These are phyloP conservation scores for Chaetoscypha palmicola DNA, from an alignment of 2,329 filamentous ascomycete genomes.

Conservation along the genomic window DNA sequence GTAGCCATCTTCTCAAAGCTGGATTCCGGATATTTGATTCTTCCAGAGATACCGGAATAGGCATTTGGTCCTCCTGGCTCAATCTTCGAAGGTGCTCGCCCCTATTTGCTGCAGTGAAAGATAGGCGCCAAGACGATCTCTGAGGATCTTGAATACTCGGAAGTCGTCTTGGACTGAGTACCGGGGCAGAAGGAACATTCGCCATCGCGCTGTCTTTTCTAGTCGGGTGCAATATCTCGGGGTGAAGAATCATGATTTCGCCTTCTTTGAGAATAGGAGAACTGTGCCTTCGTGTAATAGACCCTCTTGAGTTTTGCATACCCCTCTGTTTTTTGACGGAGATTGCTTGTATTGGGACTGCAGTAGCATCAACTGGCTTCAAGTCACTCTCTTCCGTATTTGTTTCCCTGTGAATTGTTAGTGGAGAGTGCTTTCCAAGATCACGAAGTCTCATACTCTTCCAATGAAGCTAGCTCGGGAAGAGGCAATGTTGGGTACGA, in stretches of 20 bases:
- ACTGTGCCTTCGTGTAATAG: conserved; percentile 18
- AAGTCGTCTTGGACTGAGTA: conserved; percentile 20
- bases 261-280: conserved; percentile 17
- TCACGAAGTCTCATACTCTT: conserved; percentile 12
- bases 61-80: conserved; percentile 17
- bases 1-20: conserved; percentile 18
- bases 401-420: conserved; percentile 1
- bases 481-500: conserved; percentile 8
- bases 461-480: conserved; percentile 10
- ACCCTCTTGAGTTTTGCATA: too few species aligned
- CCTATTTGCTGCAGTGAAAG: conserved; percentile 23
- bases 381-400: conserved; percentile 3
- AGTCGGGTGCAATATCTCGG: conserved; percentile 7
- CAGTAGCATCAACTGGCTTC: too few species aligned
- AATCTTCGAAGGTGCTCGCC: conserved; percentile 25
- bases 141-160: conserved; percentile 21
- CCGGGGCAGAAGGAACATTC: conserved; percentile 19
- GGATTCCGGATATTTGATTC: conserved; percentile 3
- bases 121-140: conserved; percentile 29
- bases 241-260: neutral
- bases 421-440: neutral
- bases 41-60: conserved; percentile 8
- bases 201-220: conserved; percentile 18
- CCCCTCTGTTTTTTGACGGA: too few species aligned
- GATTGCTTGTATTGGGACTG: too few species aligned